Evolutionary conservation across 1,284 basidiomycete genomes (phyloP), one percentile per base, ranked within the genome.

Genomic region (Moniliella sp.): DNA sequence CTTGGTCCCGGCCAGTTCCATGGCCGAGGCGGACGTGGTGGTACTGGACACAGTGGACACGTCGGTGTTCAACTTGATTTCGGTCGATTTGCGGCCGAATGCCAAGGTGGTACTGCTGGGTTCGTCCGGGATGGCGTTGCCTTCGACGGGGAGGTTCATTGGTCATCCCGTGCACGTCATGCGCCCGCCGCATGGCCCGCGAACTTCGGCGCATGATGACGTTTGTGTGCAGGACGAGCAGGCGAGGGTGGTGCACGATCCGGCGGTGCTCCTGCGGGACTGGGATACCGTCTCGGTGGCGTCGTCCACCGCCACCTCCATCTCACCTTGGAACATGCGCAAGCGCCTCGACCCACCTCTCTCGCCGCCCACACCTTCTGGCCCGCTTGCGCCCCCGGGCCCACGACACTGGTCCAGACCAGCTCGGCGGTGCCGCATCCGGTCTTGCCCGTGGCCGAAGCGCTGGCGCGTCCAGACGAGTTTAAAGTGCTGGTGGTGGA

Each of bases 401-500:
- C 21, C n/a, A n/a, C 21, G n/a, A n/a, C 7, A 23, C n/a, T n/a
- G 7, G 21, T 23, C 8, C 21, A 7, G n/a, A 7, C 7, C 21
- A 23, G 7, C 21, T 23, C 21, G n/a, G n/a, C n/a, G n/a, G 13
- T 14, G 5, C 12, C n/a, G 16, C 26, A 18, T 9, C 18, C 16
- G 18, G 28, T 19, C 5, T 12, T 16, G 12, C 3, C 14, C n/a
- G 15, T 3, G 2, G 27, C 25, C 3, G 27, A 25, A 12, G 25
- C 9, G 13, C 31, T 21, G 18, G 25, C 28, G 15, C 15, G 9
- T 27, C 18, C 34, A 8, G 18, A 40, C 18, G 45, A 41, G 27
- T 52, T 50, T 31, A 30, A 37, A 10, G 46, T 48, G 3, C 40
- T 53, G 0, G 36, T 48, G 8, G 50, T 53, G 4, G 50, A 29